Evolutionary conservation across 1,284 basidiomycete genomes (phyloP).

Genomic region (Ustilago loliicola): DNA sequence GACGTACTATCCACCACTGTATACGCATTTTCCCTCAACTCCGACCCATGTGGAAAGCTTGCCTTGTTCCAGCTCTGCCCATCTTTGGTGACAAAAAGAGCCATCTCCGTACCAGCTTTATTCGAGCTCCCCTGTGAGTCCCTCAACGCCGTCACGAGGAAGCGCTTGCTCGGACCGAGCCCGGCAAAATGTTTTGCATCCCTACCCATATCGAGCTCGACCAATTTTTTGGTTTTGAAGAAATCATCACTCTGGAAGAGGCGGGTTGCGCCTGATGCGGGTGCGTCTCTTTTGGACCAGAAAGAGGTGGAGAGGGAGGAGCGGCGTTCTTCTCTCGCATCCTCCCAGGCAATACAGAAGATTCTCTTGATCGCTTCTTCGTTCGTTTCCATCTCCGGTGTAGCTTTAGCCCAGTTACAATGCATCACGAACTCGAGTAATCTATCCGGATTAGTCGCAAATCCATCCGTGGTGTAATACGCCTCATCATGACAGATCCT

Average conservation of each 20-base stretch:
- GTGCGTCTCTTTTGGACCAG: background rate
- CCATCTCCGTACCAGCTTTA: constrained; percentile 56
- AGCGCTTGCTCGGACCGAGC: constrained; percentile 61
- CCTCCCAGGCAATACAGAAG: constrained; percentile 69
- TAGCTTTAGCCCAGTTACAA: constrained; percentile 68
- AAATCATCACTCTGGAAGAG: constrained; percentile 66
- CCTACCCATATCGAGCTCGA: constrained; percentile 59
- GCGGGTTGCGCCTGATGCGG: constrained; percentile 35
- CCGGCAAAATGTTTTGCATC: constrained; percentile 65
- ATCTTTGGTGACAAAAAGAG: constrained; percentile 63
- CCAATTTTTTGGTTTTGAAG: constrained; percentile 55
- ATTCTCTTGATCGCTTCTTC: constrained; percentile 54
- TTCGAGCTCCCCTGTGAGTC: constrained; percentile 50
- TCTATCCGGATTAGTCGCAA: constrained; percentile 52
- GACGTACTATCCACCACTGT: constrained; percentile 93
- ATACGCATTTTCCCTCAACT: constrained; percentile 88
- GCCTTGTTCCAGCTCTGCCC: constrained; percentile 63
- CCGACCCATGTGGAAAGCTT: constrained; percentile 84
- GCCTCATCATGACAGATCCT: constrained; percentile 71
- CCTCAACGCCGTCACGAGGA: constrained; percentile 64
- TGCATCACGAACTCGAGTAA: constrained; percentile 63
- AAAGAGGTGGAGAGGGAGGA: no score
- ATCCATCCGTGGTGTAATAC: constrained; percentile 65
- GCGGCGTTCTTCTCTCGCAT: constrained; percentile 22
- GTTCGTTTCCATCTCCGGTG: constrained; percentile 51